Conservation (phyloP, 768 basidiomycete species). For the Amyloporia xantha region DNA sequence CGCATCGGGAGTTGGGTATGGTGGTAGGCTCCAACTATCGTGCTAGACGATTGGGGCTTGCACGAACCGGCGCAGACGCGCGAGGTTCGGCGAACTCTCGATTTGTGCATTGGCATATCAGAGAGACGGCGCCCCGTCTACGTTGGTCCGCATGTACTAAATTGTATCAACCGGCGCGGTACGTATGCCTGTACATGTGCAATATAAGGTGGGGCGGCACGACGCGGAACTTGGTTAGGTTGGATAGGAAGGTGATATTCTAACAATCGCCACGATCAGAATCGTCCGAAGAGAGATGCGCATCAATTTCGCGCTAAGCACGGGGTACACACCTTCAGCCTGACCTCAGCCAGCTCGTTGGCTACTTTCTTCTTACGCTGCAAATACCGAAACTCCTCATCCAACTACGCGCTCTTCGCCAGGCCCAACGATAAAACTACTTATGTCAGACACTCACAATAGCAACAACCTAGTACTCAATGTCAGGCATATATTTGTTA, state of each 20-base stretch:
- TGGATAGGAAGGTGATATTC: constrained; percentile 87
- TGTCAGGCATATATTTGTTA: constrained; percentile 88
- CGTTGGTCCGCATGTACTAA: too few relatives aligned
- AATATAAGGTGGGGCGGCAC: constrained; percentile 89
- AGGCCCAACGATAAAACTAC: too few relatives aligned
- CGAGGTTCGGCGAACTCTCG: too few relatives aligned
- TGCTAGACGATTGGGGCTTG: too few relatives aligned
- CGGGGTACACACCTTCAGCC: constrained; percentile 72
- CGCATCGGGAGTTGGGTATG: too few relatives aligned
- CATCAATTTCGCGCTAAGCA: not conserved
- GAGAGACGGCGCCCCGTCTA: too few relatives aligned
- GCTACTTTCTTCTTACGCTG: constrained; percentile 92
- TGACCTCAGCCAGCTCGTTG: constrained; percentile 79
- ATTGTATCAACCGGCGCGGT: too few relatives aligned
- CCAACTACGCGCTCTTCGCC: too few relatives aligned
- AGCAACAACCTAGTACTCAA: constrained; percentile 76
- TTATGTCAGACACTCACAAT: constrained; percentile 52
- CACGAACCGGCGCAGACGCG: too few relatives aligned
- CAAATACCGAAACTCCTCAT: constrained; percentile 94
- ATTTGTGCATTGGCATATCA: too few relatives aligned
- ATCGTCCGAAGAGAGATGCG: not conserved
- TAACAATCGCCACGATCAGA: constrained; percentile 29
- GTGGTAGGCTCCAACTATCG: too few relatives aligned
- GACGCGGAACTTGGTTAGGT: constrained; percentile 91
- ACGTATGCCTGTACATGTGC: constrained; percentile 95